phyloP scores from a whole-genome alignment of 495 filamentous ascomycete species.

The Pyronema domesticum region DNA sequence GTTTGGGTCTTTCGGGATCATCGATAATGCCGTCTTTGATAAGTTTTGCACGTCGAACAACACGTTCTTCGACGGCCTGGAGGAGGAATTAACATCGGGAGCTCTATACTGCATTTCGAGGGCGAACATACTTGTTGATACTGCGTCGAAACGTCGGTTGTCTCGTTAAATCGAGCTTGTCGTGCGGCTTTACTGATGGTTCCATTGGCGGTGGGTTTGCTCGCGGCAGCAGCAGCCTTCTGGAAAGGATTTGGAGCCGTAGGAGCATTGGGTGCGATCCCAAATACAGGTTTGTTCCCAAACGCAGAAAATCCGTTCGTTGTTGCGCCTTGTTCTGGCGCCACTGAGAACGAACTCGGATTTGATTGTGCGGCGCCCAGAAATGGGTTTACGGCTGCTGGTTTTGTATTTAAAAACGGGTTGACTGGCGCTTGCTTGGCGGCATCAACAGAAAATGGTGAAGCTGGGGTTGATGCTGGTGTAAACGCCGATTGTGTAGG shows the following conservation, averaged over 20 bases:
- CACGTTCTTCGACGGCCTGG: not conserved
- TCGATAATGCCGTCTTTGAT: conserved; percentile 49
- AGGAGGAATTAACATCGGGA: not conserved
- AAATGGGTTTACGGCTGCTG: too few relatives aligned
- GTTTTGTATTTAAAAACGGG: too few relatives aligned
- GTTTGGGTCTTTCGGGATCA: conserved; percentile 70
- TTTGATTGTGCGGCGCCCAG: too few relatives aligned
- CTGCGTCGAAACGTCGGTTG: not conserved
- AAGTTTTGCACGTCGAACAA: not conserved
- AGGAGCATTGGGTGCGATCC: not conserved
- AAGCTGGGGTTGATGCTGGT: too few relatives aligned
- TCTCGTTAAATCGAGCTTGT: not conserved
- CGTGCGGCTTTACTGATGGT: not conserved
- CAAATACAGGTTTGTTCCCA: not conserved
- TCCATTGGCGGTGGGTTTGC: not conserved
- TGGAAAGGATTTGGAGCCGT: not conserved
- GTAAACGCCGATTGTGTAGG: too few relatives aligned
- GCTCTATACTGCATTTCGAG: not conserved
- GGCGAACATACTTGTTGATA: not conserved
- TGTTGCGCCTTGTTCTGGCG: not conserved
- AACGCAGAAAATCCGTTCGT: not conserved
- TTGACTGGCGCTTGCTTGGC: too few relatives aligned
- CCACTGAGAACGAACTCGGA: too few relatives aligned
- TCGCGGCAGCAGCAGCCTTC: not conserved
- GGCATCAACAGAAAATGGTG: too few relatives aligned